Percentiles rank a stretch among this genome's conserved stretches.
These are phyloP conservation scores for Candida chilensis DNA, from an alignment of 805 yeast species.

Conservation along the genomic window DNA sequence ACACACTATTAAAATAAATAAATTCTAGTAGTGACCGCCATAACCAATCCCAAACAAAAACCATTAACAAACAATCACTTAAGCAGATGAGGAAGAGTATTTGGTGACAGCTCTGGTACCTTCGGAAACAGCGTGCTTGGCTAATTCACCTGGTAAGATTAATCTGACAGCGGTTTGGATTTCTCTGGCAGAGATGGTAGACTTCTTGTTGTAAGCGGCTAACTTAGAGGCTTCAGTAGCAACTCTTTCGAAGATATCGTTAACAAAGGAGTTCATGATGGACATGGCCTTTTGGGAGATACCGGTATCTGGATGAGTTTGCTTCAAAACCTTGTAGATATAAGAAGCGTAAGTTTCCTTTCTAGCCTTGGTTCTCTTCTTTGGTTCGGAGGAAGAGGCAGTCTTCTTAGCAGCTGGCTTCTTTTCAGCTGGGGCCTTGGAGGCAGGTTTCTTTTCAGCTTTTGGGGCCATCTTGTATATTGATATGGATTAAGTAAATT, in stretches of 20 bases:
- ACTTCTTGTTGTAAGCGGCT: constrained; percentile 29
- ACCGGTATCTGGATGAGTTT: constrained; percentile 29
- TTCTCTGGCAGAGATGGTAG: constrained; percentile 27
- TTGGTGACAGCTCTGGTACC: constrained; percentile 30
- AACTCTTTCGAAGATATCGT: constrained; percentile 26
- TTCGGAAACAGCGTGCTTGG: constrained; percentile 28
- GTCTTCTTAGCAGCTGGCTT: constrained; percentile 25
- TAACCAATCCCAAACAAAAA: too few relatives aligned
- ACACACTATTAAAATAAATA: too few relatives aligned
- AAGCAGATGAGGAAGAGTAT: constrained; percentile 27
- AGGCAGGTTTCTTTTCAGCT: constrained; percentile 29
- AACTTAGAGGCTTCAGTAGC: constrained; percentile 26
- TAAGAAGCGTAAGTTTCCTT: constrained; percentile 27
- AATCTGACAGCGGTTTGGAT: constrained; percentile 27
- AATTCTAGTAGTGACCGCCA: too few relatives aligned
- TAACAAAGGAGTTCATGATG: constrained; percentile 26
- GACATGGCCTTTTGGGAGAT: constrained; percentile 29
- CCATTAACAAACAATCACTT: too few relatives aligned
- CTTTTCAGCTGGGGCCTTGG: constrained; percentile 29
- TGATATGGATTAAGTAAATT: too few relatives aligned
- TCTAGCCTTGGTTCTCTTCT: constrained; percentile 26
- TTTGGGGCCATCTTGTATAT: constrained; percentile 18
- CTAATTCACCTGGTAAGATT: constrained; percentile 29
- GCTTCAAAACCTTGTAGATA: constrained; percentile 28
- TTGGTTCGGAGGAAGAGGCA: constrained; percentile 18